Evolutionary conservation across 768 basidiomycete species (phyloP).

Genomic region (Gelatoporia subvermispora): DNA sequence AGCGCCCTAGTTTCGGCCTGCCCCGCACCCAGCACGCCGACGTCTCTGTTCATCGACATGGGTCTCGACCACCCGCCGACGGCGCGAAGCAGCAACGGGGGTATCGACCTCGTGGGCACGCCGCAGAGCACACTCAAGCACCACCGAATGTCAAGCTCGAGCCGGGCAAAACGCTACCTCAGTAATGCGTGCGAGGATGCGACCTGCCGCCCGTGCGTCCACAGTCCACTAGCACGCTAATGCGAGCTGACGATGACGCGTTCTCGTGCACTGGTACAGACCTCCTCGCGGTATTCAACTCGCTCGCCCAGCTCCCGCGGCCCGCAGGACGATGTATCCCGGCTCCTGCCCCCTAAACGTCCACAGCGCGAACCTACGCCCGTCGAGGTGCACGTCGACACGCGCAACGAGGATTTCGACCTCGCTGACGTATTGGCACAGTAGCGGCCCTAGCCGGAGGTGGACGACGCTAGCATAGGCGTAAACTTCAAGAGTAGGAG

Average conservation of each 20-base stretch:
- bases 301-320: too few species aligned
- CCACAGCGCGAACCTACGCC: too few species aligned
- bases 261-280: constrained; percentile 29
- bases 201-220: constrained; percentile 69
- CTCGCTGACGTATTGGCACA: constrained; percentile 47
- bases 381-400: constrained; percentile 15
- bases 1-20: too few species aligned
- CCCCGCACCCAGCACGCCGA: too few species aligned
- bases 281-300: constrained; percentile 19
- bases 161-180: too few species aligned
- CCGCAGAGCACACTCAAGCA: constrained; percentile 29
- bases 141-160: constrained; percentile 63
- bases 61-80: constrained; percentile 33
- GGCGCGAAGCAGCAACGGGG: constrained; percentile 18
- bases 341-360: too few species aligned
- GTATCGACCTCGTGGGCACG: constrained; percentile 21
- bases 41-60: constrained; percentile 59
- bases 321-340: too few species aligned
- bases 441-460: too few species aligned
- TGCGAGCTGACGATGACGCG: not conserved
- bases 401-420: constrained; percentile 9
- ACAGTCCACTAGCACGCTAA: too few species aligned
- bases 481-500: too few species aligned
- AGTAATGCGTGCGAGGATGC: constrained; percentile 81
- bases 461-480: too few species aligned